A percentile compares a stretch with the other conserved stretches of the same genome.
Conservation (phyloP, 306 rosid species). For the Dicorynia guianensis region DNA sequence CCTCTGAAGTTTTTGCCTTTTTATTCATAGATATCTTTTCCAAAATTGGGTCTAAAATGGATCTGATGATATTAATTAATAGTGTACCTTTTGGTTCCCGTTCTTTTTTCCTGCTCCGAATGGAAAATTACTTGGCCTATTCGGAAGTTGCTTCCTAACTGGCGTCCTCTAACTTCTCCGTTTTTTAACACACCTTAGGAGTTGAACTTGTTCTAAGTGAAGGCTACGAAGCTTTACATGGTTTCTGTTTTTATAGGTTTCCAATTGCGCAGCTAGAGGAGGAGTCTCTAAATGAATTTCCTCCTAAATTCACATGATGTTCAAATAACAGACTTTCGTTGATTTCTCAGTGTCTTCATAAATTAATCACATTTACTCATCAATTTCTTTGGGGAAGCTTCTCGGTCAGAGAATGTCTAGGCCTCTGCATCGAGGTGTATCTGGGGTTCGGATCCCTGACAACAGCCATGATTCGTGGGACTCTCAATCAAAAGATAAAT, state of each 20-base stretch:
- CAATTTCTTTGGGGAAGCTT: constrained; percentile 39
- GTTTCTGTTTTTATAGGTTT: constrained; percentile 36
- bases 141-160: constrained; percentile 12
- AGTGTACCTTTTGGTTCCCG: constrained; percentile 42
- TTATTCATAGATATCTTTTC: constrained; percentile 34
- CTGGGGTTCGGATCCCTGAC: constrained; percentile 71
- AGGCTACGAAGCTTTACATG: constrained; percentile 37
- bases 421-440: constrained; percentile 85
- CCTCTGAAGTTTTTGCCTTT: constrained; percentile 1
- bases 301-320: constrained; percentile 21
- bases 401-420: constrained; percentile 74
- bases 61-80: constrained; percentile 51
- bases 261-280: constrained; percentile 35
- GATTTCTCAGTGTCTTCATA: constrained; percentile 25
- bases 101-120: constrained; percentile 39
- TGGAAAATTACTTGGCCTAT: constrained; percentile 4
- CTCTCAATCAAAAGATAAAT: constrained; percentile 83
- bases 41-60: constrained; percentile 50
- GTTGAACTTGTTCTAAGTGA: constrained; percentile 3
- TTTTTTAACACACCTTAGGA: constrained; percentile 22
- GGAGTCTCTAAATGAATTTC: constrained; percentile 10
- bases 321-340: constrained; percentile 38
- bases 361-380: constrained; percentile 17
- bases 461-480: constrained; percentile 65
- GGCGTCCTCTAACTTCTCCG: constrained; percentile 5